Conservation (phyloP, 257 asterid species). For the Nicotiana undulata region DNA sequence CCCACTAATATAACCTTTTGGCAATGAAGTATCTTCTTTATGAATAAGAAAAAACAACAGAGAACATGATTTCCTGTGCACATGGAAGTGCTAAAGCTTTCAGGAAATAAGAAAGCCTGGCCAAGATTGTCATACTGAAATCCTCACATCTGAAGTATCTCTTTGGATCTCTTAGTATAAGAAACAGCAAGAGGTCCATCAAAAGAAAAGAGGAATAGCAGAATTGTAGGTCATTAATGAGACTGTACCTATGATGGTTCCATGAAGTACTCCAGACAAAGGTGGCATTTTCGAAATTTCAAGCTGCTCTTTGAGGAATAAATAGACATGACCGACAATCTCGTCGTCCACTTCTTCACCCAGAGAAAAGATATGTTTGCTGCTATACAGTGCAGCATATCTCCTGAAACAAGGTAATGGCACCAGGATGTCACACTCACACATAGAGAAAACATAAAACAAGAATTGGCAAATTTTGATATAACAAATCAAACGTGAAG, state of each 20-base stretch:
- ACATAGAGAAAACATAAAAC: not conserved
- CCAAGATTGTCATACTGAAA: not conserved
- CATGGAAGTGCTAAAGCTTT: not conserved
- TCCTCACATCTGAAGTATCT: not conserved
- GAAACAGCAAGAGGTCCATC: not conserved
- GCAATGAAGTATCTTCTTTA: not conserved
- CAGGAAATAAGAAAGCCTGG: not conserved
- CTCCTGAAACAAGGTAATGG: constrained; percentile 44
- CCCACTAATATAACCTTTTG: not conserved
- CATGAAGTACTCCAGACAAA: constrained; percentile 67
- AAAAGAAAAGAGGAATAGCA: not conserved
- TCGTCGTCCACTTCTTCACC: constrained; percentile 59
- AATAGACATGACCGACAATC: constrained; percentile 70
- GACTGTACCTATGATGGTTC: constrained; percentile 62
- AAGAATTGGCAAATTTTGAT: not conserved
- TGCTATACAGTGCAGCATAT: constrained; percentile 47
- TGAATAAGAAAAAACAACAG: not conserved
- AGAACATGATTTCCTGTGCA: not conserved
- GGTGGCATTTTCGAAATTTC: constrained; percentile 57
- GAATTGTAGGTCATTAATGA: not conserved
- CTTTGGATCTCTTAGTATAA: not conserved
- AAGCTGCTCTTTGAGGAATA: constrained; percentile 78
- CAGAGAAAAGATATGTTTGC: constrained; percentile 37
- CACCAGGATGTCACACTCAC: constrained; percentile 8
- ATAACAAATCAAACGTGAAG: not conserved